A percentile compares a stretch with the other conserved stretches of the same genome.
Conservation (phyloP, 1,139 yeast species). For the Eremothecium cymbalariae region DNA sequence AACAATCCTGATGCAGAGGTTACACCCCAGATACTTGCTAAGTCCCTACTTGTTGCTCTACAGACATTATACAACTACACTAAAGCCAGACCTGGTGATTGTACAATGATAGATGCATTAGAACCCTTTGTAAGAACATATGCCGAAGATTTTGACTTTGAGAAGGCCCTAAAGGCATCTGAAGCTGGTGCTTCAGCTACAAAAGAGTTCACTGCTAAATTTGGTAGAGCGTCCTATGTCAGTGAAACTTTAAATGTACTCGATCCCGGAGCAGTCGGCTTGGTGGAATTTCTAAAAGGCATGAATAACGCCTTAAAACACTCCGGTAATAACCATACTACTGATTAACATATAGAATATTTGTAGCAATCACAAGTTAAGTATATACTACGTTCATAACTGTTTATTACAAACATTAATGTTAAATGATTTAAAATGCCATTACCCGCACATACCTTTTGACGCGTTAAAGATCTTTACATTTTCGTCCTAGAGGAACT, state of each 20-base stretch:
- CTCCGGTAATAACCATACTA: no score
- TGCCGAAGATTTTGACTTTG: conserved; percentile 41
- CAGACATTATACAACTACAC: conserved; percentile 70
- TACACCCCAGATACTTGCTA: conserved; percentile 34
- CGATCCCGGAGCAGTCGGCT: conserved; percentile 90
- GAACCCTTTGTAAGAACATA: conserved; percentile 76
- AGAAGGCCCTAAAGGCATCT: conserved; percentile 60
- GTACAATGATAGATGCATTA: conserved; percentile 80
- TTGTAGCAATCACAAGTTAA: no score
- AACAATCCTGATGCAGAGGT: conserved; percentile 31
- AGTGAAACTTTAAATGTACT: conserved; percentile 57
- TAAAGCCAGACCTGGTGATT: conserved; percentile 81
- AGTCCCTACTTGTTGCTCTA: conserved; percentile 45
- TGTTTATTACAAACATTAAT: no score
- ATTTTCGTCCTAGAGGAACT: no score
- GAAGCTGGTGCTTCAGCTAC: conserved; percentile 69
- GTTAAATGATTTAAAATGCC: no score
- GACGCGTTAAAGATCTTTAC: no score
- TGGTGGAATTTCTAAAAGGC: conserved; percentile 61
- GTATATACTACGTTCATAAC: no score
- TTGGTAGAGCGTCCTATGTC: conserved; percentile 92
- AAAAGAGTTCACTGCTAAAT: conserved; percentile 66
- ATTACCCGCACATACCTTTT: no score
- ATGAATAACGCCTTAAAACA: conserved; percentile 11
- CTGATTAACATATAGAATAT: no score